Conservation (phyloP, 305 asterid genomes). For the Petunia hybrid region DNA sequence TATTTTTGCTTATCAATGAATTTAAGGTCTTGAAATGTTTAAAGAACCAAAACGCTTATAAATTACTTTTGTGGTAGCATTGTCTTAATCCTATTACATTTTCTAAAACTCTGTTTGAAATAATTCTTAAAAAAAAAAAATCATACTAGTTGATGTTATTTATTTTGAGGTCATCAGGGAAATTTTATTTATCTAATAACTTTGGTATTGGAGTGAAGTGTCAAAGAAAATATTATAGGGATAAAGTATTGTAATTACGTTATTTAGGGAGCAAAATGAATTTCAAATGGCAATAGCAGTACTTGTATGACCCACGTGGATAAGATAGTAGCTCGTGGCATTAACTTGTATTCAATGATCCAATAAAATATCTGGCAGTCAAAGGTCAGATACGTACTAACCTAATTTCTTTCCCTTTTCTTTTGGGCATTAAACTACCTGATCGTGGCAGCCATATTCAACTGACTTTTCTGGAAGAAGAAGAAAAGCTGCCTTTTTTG, state of each 20-base stretch:
- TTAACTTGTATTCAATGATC: neutral
- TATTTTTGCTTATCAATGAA: neutral
- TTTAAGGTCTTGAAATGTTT: neutral
- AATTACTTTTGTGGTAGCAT: too few species aligned
- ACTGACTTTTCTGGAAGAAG: too few species aligned
- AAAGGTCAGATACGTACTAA: neutral
- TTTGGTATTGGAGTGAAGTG: neutral
- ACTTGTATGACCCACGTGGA: neutral
- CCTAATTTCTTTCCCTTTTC: too few species aligned
- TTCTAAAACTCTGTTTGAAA: too few species aligned
- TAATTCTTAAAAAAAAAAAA: too few species aligned
- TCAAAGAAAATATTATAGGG: neutral
- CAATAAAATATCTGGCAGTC: neutral
- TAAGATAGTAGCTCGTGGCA: conserved; percentile 10
- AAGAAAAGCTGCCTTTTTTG: too few species aligned
- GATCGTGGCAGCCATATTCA: neutral
- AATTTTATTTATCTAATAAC: too few species aligned
- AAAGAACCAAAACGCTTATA: too few species aligned
- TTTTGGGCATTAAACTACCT: neutral
- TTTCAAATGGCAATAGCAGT: neutral
- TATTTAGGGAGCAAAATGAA: conserved; percentile 15
- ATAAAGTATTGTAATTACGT: neutral
- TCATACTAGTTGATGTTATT: neutral
- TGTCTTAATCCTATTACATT: too few species aligned
- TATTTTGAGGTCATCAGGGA: neutral